Conservation (phyloP, 352 stramenopile genomes). For the Pythium dissotocum region DNA sequence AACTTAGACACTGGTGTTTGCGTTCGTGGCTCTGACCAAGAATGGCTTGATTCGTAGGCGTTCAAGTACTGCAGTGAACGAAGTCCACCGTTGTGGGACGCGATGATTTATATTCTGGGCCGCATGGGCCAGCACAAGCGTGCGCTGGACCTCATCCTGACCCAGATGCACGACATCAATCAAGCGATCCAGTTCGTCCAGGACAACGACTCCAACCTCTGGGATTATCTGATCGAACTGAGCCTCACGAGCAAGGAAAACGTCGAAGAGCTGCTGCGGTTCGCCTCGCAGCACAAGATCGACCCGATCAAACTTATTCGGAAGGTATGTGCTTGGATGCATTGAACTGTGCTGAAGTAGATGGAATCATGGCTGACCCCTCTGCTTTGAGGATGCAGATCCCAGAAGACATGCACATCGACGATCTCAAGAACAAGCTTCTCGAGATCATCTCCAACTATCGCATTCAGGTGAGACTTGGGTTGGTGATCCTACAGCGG, state of each 20-base stretch:
- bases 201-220: slow-evolving; percentile 72
- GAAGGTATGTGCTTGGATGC: slow-evolving; percentile 46
- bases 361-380: not conserved
- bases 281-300: slow-evolving; percentile 80
- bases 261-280: slow-evolving; percentile 70
- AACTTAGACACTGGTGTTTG: not conserved
- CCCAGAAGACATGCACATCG: slow-evolving; percentile 80
- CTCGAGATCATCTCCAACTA: slow-evolving; percentile 82
- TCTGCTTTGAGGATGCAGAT: slow-evolving; percentile 39
- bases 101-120: slow-evolving; percentile 87
- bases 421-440: slow-evolving; percentile 80
- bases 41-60: slow-evolving; percentile 32
- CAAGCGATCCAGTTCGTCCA: slow-evolving; percentile 85
- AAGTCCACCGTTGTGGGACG: slow-evolving; percentile 71
- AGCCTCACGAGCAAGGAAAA: slow-evolving; percentile 77
- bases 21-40: not conserved
- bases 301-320: slow-evolving; percentile 83
- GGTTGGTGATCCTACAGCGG: too few species aligned
- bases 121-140: slow-evolving; percentile 88
- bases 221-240: slow-evolving; percentile 84
- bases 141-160: slow-evolving; percentile 81
- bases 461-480: slow-evolving; percentile 61
- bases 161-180: slow-evolving; percentile 77
- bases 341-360: not conserved
- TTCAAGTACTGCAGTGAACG: slow-evolving; percentile 81